Evolutionary conservation across 495 filamentous ascomycete genomes (phyloP), one percentile per base, ranked within the genome.

Genomic region (Beverwykella pulmonaria): DNA sequence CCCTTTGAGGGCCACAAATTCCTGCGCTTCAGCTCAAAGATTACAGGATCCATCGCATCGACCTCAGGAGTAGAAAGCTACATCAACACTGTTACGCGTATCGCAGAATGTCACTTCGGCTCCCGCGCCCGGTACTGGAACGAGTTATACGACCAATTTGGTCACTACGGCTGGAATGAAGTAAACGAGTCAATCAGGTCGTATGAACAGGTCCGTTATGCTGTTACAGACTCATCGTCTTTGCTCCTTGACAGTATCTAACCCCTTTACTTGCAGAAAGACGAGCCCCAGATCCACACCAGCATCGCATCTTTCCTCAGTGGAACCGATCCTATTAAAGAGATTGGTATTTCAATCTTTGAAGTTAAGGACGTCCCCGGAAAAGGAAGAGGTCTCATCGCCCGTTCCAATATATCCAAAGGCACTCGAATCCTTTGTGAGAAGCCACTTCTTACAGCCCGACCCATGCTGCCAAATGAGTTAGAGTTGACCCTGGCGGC

Each of bases 391-490:
- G 77, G 78, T 25, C 53, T 81, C 17, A 54, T 82, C 25, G 74
- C 77, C 25, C 68, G 52, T 25, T 54, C 60, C 49, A 74, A 79
- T 52, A 80, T 81, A 34, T 53, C 68, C 1, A 75, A 70, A 10
- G 79, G 79, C 10, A 81, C 78, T 4, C 74, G 76, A 14, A 76
- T 81, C 52, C 53, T 81, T 62, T 73, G 73, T 59, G 79, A 81
- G 63, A 65, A 69, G 22, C 77, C 79, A 1, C 71, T 81, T 41
- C 60, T 81, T 57, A 77, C 72, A 39, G 72, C 74, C 23, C 52
- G 69, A 34, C 65, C 67, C 66, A 71, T 71, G 58, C 29, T 59
- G 39, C 30, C 19, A 20, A 27, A 22, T 29, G 65, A 68, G 32
- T 69, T 76, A 41, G 73, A 79, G 41, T 22, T 46, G 27, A 65